phyloP scores from a whole-genome alignment of 768 basidiomycete genomes.

The Nevesoporus exiguus region DNA sequence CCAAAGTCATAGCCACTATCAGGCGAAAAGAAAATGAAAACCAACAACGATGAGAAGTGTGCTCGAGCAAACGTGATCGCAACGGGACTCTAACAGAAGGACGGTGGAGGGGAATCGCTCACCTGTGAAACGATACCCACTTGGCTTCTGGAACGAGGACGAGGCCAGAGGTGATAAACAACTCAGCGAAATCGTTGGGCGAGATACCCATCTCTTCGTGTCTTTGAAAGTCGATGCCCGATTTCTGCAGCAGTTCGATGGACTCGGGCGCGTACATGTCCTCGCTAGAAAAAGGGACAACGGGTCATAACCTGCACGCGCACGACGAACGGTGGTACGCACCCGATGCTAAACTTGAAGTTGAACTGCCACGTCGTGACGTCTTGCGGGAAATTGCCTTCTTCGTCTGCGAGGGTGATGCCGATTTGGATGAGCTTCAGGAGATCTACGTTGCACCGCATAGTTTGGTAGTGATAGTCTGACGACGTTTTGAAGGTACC shows the following conservation, averaged over 20 bases:
- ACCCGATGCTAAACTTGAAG: constrained; percentile 90
- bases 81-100: background rate
- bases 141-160: constrained; percentile 84
- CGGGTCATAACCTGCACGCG: background rate
- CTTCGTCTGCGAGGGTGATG: constrained; percentile 89
- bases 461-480: constrained; percentile 99
- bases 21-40: background rate
- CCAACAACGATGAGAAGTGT: background rate
- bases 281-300: constrained; percentile 48
- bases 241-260: constrained; percentile 89
- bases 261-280: constrained; percentile 99
- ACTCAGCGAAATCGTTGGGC: constrained; percentile 93
- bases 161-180: constrained; percentile 94
- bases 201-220: constrained; percentile 90
- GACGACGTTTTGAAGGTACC: constrained; percentile 95
- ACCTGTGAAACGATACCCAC: constrained; percentile 99
- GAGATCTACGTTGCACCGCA: constrained; percentile 98
- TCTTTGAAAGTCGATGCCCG: constrained; percentile 92
- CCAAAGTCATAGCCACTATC: constrained; percentile 97
- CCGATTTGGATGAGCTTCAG: constrained; percentile 98
- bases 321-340: constrained; percentile 28
- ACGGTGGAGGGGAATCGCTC: constrained; percentile 23
- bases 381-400: constrained; percentile 88
- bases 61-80: background rate
- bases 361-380: constrained; percentile 99